Percentiles rank a stretch among this genome's conserved stretches.
Conservation (phyloP, 257 asterid genomes). For the Petrea volubilis region DNA sequence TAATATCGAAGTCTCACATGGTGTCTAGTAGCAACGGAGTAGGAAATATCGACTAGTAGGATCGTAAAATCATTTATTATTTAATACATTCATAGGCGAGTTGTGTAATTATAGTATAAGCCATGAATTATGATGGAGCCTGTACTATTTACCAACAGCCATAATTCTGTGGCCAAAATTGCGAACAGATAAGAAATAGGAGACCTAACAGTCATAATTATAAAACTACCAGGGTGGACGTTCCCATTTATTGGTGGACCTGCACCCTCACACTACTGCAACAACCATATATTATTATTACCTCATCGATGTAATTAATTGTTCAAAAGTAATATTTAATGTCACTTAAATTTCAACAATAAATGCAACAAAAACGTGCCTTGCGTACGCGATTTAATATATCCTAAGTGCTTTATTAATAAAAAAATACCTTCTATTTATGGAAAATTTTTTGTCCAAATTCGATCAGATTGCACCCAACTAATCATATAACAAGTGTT, state of each 20-base stretch:
- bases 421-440: no score
- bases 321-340: neutral
- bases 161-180: conserved; percentile 21
- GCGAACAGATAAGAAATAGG: neutral
- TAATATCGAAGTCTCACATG: no score
- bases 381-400: no score
- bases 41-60: neutral
- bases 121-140: neutral
- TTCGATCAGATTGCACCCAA: no score
- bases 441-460: no score
- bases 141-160: conserved; percentile 5
- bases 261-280: neutral
- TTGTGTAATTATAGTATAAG: neutral
- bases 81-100: neutral
- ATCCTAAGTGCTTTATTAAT: no score
- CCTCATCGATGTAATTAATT: neutral
- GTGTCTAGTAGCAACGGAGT: neutral
- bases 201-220: conserved; percentile 11
- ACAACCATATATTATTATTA: neutral
- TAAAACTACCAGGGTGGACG: conserved; percentile 12
- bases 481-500: no score
- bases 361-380: conserved; percentile 1
- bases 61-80: neutral
- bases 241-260: conserved; percentile 5
- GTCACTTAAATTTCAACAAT: neutral